Conservation (phyloP, 306 rosid genomes). For the Canavalia gladiata region DNA sequence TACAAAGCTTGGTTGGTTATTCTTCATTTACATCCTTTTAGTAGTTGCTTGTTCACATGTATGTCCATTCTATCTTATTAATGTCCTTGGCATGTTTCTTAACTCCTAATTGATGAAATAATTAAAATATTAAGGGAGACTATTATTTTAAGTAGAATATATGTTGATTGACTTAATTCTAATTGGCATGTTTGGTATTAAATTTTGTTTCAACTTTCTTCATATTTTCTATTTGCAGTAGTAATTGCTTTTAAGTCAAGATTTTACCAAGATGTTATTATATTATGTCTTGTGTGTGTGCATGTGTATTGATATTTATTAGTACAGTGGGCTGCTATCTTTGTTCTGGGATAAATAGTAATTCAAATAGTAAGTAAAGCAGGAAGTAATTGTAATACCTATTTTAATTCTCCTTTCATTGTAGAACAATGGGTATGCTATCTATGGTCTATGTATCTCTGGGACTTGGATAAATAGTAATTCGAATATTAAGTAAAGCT, state of each 20-base stretch:
- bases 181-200: no score
- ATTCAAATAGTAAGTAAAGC: constrained; percentile 20
- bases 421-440: background rate
- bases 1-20: constrained; percentile 33
- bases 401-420: background rate
- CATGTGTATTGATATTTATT: background rate
- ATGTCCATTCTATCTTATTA: constrained; percentile 17
- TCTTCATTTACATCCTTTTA: constrained; percentile 38
- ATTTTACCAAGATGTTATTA: no score
- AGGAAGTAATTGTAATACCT: constrained; percentile 9
- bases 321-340: constrained; percentile 18
- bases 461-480: background rate
- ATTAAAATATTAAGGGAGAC: background rate
- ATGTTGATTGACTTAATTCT: constrained; percentile 1
- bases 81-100: constrained; percentile 17
- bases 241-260: no score
- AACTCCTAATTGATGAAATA: background rate
- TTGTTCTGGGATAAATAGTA: constrained; percentile 11
- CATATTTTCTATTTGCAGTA: no score
- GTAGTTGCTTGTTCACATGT: constrained; percentile 5
- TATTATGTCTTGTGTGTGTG: background rate
- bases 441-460: constrained; percentile 26
- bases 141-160: background rate
- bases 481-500: constrained; percentile 18
- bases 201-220: no score